These are phyloP conservation scores for Ogataea paraovalis DNA, from an alignment of 805 yeast genomes.

Conservation along the genomic window DNA sequence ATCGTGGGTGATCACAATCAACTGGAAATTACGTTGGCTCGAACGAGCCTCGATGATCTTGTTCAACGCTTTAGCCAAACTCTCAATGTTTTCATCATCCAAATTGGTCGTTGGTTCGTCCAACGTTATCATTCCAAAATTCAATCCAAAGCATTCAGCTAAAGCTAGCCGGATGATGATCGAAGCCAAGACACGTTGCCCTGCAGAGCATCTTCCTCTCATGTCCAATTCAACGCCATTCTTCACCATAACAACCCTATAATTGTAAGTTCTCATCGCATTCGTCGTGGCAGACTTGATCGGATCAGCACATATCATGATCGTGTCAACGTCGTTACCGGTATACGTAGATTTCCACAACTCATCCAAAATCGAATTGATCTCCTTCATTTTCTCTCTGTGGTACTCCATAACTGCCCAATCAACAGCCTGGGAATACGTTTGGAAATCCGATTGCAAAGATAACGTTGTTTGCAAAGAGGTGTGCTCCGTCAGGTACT, in stretches of 20 bases:
- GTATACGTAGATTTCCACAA: conserved; percentile 91
- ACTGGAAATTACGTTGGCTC: conserved; percentile 82
- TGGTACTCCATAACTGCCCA: conserved; percentile 93
- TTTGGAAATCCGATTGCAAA: conserved; percentile 75
- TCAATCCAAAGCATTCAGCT: conserved; percentile 92
- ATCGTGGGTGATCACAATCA: conserved; percentile 95
- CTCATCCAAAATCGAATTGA: conserved; percentile 82
- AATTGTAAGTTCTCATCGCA: conserved; percentile 71
- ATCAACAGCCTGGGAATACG: conserved; percentile 82
- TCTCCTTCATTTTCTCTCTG: conserved; percentile 85
- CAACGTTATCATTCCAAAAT: conserved; percentile 92
- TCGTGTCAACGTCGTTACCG: conserved; percentile 93
- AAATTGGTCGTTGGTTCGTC: conserved; percentile 98
- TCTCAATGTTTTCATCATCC: conserved; percentile 83
- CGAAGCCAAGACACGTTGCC: conserved; percentile 92
- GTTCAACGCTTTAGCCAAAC: conserved; percentile 77
- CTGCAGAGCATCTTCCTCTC: conserved; percentile 98
- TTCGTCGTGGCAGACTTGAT: conserved; percentile 28
- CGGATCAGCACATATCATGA: conserved; percentile 79
- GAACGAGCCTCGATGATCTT: conserved; percentile 71
- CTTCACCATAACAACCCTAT: conserved; percentile 92
- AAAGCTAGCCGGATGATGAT: conserved; percentile 86
- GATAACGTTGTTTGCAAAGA: conserved; percentile 70
- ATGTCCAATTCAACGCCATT: conserved; percentile 89
- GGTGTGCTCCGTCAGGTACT: conserved; percentile 67